A percentile compares a stretch with the other conserved stretches of the same genome.
These are phyloP conservation scores for Aspergillus sp. DNA, from an alignment of 2,329 filamentous ascomycete genomes.

Conservation along the genomic window DNA sequence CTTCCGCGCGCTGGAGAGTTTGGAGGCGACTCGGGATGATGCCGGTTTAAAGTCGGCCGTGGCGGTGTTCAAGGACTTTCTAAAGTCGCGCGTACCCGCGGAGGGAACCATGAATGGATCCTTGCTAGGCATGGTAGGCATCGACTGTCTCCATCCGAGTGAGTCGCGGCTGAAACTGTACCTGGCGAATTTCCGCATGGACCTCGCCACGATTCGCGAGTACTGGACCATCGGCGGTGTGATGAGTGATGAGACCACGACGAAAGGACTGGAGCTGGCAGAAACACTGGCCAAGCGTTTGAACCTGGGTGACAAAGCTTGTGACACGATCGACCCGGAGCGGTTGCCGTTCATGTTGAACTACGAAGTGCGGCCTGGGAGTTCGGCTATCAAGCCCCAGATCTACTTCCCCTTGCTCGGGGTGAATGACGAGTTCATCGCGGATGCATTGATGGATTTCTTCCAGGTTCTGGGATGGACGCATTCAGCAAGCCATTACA, in stretches of 20 bases:
- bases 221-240: neutral
- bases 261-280: neutral
- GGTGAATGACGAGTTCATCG: slow-evolving; percentile 1
- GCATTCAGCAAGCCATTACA: neutral
- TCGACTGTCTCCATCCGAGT: neutral
- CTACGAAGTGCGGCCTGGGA: neutral
- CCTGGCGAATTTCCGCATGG: neutral
- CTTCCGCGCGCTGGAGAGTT: neutral
- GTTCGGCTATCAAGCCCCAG: neutral
- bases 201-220: neutral
- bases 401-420: slow-evolving; percentile 2
- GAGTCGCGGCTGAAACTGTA: neutral
- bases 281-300: neutral
- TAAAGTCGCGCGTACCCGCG: neutral
- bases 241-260: neutral
- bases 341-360: slow-evolving; percentile 1
- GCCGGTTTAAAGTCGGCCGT: neutral
- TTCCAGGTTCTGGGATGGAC: neutral
- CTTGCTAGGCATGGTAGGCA: neutral
- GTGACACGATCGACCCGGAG: neutral
- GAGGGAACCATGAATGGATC: neutral
- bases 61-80: neutral
- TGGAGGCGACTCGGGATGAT: neutral
- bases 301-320: neutral
- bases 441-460: neutral